Evolutionary conservation across 2,329 filamentous ascomycete genomes (phyloP).

Genomic region (Plectosphaerella sp.): DNA sequence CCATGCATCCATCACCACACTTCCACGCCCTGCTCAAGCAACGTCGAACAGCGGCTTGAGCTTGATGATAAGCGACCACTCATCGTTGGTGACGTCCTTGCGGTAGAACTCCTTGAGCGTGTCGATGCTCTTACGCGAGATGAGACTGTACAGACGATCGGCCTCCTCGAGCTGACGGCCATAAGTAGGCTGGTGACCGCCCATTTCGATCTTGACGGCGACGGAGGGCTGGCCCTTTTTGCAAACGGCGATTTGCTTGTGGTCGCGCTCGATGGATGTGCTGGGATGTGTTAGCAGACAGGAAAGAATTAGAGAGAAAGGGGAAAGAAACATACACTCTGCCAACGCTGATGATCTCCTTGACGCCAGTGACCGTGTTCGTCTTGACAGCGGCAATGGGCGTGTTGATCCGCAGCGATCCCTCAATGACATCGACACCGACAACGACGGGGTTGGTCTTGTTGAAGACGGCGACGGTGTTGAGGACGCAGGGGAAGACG

Average conservation of each 20-base stretch:
- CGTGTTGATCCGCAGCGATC: slow-evolving; percentile 79
- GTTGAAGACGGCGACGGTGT: slow-evolving; percentile 92
- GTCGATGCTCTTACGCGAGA: slow-evolving; percentile 86
- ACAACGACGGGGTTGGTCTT: slow-evolving; percentile 95
- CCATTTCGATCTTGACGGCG: slow-evolving; percentile 95
- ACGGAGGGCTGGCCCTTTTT: slow-evolving; percentile 98
- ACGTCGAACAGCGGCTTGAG: slow-evolving; percentile 94
- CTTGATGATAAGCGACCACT: slow-evolving; percentile 94
- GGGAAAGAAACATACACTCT: slow-evolving; percentile 71
- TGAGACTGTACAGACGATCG: slow-evolving; percentile 81
- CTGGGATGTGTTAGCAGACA: slow-evolving; percentile 41
- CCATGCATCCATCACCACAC: no score
- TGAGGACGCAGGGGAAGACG: slow-evolving; percentile 93
- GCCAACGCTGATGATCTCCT: slow-evolving; percentile 80
- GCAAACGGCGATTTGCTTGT: slow-evolving; percentile 88
- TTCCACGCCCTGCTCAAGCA: slow-evolving; percentile 52
- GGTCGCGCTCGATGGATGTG: slow-evolving; percentile 94
- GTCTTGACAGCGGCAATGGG: slow-evolving; percentile 84
- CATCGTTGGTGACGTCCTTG: slow-evolving; percentile 80
- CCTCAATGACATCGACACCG: slow-evolving; percentile 92
- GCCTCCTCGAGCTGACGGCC: slow-evolving; percentile 92
- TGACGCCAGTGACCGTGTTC: slow-evolving; percentile 72
- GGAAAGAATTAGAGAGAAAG: not conserved
- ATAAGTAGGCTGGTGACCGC: slow-evolving; percentile 85
- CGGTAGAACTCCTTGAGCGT: slow-evolving; percentile 95